Evolutionary conservation across 163 green algal species (phyloP), one percentile per base, ranked within the genome.

Genomic region (Scenedesmus sp.): DNA sequence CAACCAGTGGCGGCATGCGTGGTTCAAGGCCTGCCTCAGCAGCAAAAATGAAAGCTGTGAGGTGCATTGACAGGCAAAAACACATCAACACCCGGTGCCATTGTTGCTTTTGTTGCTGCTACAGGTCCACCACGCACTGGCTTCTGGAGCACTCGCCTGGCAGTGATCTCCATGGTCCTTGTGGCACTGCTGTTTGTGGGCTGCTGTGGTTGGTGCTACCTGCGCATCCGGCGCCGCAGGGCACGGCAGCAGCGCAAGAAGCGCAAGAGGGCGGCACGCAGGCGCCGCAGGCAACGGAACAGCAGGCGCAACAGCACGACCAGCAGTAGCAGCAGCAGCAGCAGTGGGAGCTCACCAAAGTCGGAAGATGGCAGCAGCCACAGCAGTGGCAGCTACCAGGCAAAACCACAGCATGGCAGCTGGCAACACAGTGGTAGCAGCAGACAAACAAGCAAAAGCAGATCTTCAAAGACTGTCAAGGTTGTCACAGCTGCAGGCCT

Each of bases 71-170:
- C 4, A 26, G 4, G 51, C 51, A 61, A 61, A 1, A 61, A 61
- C 51, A 26, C 51, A 61, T 61, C 12, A 61, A 35, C 76, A 37
- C 40, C 18, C 3, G 40, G 16, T 18, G 3, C 15, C 18, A 2
- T 3, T 53, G 37, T 6, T 83, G 42, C 40, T 12, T 9, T 22
- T 83, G 72, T 35, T 81, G 72, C 72, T 49, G 80, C 44, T 49
- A 46, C 26, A 42, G 83, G 40, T 42, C 13, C 16, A 10, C 82
- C 56, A 5, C 20, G 18, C 53, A 88, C n/a, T 44, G 82, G 83
- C 40, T 89, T 89, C 61, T 81, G 22, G n/a, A 59, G 83, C 83
- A 89, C 83, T 12, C 83, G 83, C 3, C 37, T 89, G 59, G 59
- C 59, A 13, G 9, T 81, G 10, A 65, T 89, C 22, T 42, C 12